Base-by-base conservation (phyloP, 352 stramenopile genomes). In the Pythium periplocum region DNA sequence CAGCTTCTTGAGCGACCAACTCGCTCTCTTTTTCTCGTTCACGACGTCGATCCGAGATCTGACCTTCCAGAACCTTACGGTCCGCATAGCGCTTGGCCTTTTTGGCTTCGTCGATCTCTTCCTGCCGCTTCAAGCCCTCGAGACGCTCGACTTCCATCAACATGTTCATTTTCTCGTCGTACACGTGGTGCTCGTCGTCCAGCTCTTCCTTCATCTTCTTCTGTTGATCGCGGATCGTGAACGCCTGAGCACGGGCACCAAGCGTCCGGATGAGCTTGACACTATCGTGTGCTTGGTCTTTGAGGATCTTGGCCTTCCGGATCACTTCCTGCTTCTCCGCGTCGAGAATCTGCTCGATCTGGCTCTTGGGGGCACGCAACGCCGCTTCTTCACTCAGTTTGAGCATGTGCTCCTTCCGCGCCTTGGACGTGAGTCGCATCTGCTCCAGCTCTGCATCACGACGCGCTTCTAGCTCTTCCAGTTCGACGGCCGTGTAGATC, bases 211-310 rank as follows among this genome's bases (percentile, higher is more conserved):
- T 78, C 36, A 89, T 63, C 51, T 86, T 74, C 7, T 88, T 75
- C 61, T 98, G 93, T 62, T 97, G 75, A 64, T 98, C 94, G 33
- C 94, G 90, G 62, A 98, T 97, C 33, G 89, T 96, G 69, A 98
- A 98, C 38, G 91, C 91, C 48, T 88, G 86, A 1, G 94, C 93
- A 9, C 93, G 71, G 46, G 90, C 87, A 31, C 85, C 92, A 2
- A 97, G 88, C 26, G 90, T 97, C 59, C 93, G 95, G 55, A 98
- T 85, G 31, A 97, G 70, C 73, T 98, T 98, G 35, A 98, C 88
- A 33, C 93, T 86, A 67, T 98, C 94, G 55, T 93, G 79, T 45
- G 64, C 71, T 51, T 88, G 78, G 51, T 93, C 82, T 45, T 90
- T 83, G 5, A 93, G 59, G 3, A 76, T 63, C 26, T 45, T 68